Evolutionary conservation across 1,284 basidiomycete species (phyloP), one percentile per base, ranked within the genome.

Genomic region (Phellinidium pouzarii): DNA sequence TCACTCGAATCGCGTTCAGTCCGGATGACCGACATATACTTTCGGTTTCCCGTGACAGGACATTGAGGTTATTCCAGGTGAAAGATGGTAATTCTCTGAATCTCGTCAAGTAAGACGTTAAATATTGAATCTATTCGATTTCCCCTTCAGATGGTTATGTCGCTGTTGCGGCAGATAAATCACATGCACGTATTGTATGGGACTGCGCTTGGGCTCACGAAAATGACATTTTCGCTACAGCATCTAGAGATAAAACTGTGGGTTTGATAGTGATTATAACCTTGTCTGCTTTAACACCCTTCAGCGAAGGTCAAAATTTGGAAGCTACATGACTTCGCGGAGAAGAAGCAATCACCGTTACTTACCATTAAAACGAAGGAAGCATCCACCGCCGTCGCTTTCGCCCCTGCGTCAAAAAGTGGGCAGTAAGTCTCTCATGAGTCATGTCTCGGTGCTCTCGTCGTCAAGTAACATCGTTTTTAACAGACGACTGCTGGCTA

Each of bases 191-290:
- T 27, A 97, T 99, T 63, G 87, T 99, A 37, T 95, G 96, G 91
- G 96, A 99, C 66, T 90, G 86, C 61, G 80, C 83, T 20, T 99
- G 94, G 91, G 74, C 84, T 1, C 62, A 66, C 1, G 82, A 88
- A 59, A 80, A 80, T 3, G 76, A 82, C 55, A 61, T 84, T 4
- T 99, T 99, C 65, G 93, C 83, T 1, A 99, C 96, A 1, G 94
- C 92, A 1, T 94, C 94, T 4, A 78, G 96, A 43, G 95, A 99
- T 68, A 98, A 95, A 72, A 92, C 87, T n/a, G 93, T 91, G 58
- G 14, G 29, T 8, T 27, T 17, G 9, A 49, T 14, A 43, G 25
- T 11, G 14, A 7, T 45, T 11, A 11, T 17, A 29, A 9, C 25
- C 26, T 9, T 22, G 37, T 12, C 6, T n/a, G 17, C 17, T 29